Evolutionary conservation across 495 filamentous ascomycete genomes (phyloP).

Genomic region (Aspergillus bertholletiae): DNA sequence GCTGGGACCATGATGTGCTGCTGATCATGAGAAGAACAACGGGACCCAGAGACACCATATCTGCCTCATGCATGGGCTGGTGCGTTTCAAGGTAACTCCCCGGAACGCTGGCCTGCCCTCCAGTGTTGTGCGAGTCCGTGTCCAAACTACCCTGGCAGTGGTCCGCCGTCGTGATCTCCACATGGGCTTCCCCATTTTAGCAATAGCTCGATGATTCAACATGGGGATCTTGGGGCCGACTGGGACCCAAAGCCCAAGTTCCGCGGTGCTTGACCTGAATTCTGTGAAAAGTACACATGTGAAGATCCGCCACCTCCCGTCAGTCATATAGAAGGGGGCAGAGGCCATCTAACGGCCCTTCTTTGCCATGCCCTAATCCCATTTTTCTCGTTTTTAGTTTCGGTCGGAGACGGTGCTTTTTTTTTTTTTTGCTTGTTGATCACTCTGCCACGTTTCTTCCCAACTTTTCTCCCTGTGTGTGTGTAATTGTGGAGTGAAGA

Average conservation of each 20-base stretch:
- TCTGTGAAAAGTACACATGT: slow-evolving; percentile 8
- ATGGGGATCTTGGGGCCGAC: neutral
- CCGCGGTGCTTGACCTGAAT: slow-evolving; percentile 14
- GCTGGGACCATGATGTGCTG: too few species aligned
- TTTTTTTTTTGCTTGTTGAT: neutral
- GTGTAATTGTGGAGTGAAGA: neutral
- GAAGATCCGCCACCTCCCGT: slow-evolving; percentile 4
- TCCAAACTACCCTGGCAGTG: too few species aligned
- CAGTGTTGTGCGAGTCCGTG: too few species aligned
- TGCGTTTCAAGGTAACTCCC: too few species aligned
- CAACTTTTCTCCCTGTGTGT: neutral
- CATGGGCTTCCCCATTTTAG: neutral
- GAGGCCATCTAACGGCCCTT: neutral
- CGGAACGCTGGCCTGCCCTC: too few species aligned
- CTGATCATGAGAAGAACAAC: too few species aligned
- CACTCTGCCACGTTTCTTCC: neutral
- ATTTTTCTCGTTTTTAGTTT: neutral
- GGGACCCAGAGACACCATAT: too few species aligned
- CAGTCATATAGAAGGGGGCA: neutral
- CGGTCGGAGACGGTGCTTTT: neutral
- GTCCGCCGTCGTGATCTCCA: neutral
- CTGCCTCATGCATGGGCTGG: too few species aligned
- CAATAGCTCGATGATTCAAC: neutral
- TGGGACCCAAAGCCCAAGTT: slow-evolving; percentile 7
- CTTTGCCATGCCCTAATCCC: neutral